Evolutionary conservation across 2,329 filamentous ascomycete genomes (phyloP), one percentile per base, ranked within the genome.

Genomic region (Aureobasidium subglaciale): DNA sequence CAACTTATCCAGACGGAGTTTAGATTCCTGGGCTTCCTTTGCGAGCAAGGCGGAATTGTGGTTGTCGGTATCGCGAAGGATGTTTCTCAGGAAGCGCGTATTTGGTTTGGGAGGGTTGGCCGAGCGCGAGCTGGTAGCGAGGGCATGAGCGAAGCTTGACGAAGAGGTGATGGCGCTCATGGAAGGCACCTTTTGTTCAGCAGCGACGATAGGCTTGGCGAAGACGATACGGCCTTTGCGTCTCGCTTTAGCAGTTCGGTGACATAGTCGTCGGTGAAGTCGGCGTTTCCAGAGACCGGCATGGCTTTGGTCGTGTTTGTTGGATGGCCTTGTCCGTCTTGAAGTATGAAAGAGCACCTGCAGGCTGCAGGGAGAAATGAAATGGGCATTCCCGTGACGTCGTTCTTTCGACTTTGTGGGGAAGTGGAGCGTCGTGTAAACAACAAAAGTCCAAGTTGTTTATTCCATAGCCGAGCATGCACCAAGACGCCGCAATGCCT

Each of bases 11-110:
- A 95, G 78, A 18, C 89, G 83, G 4, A 83, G 83, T 59, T 79
- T 79, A 0, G 90, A 84, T 61, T 97, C 91, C 45, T 87, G 83
- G 24, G 85, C 84, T 69, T 97, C 92, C 65, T 86, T 95, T 1
- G 87, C 88, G 16, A 90, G 81, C 27, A 97, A 76, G 1, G 89
- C 87, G 22, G 87, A 84, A 78, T 99, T 99, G 72, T 99, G 92
- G 54, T 73, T 86, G 63, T 95, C 87, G 8, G 90, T 95, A 62
- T 93, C 87, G 60, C 86, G 87, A 59, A 99, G 89, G 56, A 97
- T 88, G 64, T 93, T 87, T 57, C 85, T 85, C 38, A 99, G 74
- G 67, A 97, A 97, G 30, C 87, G 82, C 0, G 88, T 96, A 65
- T 99, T 97, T 3, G 92, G 91, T 68, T 92, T 96, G 1, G 88